These are phyloP conservation scores for Chrysoporthe puriensis DNA, from an alignment of 2,329 filamentous ascomycete genomes.

Conservation along the genomic window DNA sequence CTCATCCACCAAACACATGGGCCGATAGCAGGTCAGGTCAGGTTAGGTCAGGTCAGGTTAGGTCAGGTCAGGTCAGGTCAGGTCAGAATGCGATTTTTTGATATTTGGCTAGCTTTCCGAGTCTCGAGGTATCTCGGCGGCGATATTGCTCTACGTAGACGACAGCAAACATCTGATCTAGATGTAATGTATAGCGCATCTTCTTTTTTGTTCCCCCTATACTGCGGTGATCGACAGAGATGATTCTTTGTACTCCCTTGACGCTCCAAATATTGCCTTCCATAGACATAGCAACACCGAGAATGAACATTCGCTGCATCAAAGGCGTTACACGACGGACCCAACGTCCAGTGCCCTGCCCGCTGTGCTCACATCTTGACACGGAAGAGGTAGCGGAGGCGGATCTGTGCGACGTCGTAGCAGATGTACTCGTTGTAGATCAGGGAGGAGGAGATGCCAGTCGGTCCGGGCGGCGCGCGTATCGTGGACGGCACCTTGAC, in stretches of 20 bases:
- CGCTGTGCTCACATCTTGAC: constrained; percentile 51
- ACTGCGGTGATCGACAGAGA: background rate
- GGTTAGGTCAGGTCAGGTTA: too few species aligned
- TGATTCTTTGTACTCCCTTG: background rate
- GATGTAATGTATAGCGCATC: background rate
- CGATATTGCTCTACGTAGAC: background rate
- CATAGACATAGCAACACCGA: too few species aligned
- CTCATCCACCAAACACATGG: too few species aligned
- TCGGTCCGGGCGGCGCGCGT: constrained; percentile 48
- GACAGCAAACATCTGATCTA: background rate
- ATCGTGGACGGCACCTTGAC: constrained; percentile 66
- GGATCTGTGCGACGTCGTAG: constrained; percentile 71
- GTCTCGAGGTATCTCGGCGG: background rate
- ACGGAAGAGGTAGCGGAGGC: constrained; percentile 70
- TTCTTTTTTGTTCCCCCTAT: too few species aligned
- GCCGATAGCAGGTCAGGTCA: too few species aligned
- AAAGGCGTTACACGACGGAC: background rate
- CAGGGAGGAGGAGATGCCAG: constrained; percentile 52
- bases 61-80: too few species aligned
- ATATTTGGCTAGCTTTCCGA: too few species aligned
- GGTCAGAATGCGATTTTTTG: too few species aligned
- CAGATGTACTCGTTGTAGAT: constrained; percentile 76
- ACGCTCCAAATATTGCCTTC: background rate
- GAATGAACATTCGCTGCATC: background rate
- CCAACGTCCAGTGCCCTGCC: background rate